Base-by-base conservation (phyloP, 768 basidiomycete genomes). In the Termitomyces sp. region DNA sequence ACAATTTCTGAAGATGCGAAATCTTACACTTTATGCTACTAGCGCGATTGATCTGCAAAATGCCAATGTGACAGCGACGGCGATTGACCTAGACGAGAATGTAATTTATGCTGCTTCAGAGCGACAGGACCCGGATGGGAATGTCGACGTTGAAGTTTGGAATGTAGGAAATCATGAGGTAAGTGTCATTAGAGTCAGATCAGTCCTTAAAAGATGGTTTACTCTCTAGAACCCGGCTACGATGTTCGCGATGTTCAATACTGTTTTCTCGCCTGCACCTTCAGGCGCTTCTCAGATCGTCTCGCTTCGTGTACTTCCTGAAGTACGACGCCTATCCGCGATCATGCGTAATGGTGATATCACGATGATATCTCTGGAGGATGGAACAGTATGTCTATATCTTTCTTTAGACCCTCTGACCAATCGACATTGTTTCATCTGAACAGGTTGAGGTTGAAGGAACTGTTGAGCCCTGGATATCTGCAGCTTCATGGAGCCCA, bases 401-500 rank as follows among this genome's bases (percentile, higher is more conserved):
- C 15, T 37, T 28, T 24, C n/a, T 6, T 38, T 67, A 59, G 65
- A 37, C 28, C 14, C 34, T 49, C n/a, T 37, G 11, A 60, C 60
- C 55, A 55, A 58, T 50, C 45, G 50, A 58, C 45, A 43, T 28
- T 35, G n/a, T 24, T 37, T 49, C 15, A 24, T 9, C 11, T 37
- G 34, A 17, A 47, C 53, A 90, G 88, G 71, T 81, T 43, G 91
- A 95, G 60, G 79, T 93, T 14, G 87, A 95, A 53, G 96, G 96
- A 15, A 85, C 86, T 0, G 82, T 98, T 7, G 95, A 97, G 53
- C 76, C 83, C 11, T 93, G 91, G 0, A 86, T 99, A 48, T 69
- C 82, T 30, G 85, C 87, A 0, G 94, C 91, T 11, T 75, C 81
- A 12, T 98, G 96, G 95, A 87, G 87, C 59, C 93, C 96, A 4